Evolutionary conservation across 2,329 filamentous ascomycete genomes (phyloP), one percentile per base, ranked within the genome.

Genomic region (Aspergillus eucalypticola): DNA sequence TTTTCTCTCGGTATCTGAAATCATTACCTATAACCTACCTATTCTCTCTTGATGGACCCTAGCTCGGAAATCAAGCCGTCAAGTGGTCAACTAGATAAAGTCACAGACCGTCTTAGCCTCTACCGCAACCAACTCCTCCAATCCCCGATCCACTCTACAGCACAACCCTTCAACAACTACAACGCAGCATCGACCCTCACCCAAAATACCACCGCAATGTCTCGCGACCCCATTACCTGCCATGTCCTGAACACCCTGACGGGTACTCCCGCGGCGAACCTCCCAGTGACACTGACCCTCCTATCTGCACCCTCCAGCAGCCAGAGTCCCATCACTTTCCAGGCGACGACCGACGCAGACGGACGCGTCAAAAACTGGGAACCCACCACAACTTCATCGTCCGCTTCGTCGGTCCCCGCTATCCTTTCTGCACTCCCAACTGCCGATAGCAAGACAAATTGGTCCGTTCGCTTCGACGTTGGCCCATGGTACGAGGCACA

Each of bases 211-310:
- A 54, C 65, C 53, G 61, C 60, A 56, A 77, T 76, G 74, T 69
- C 74, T 60, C 76, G 75, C 67, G 77, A 80, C 60, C 79, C 79
- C 21, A 81, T 82, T 61, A 82, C 80, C 62, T 82, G 79, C 61
- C 80, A 82, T 64, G 77, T 79, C 57, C 79, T 85, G 52, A 82
- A 83, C 66, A 81, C 78, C 35, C 67, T 80, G 54, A 78, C 78
- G 50, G 77, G 78, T 51, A 78, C 77, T 8, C 76, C 79, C 8
- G 77, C 76, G 19, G 74, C 77, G 1, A 71, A 77, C 23, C 74
- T 85, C 19, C 78, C 79, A 29, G 83, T 84, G 65, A 79, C 77
- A 0, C 75, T 83, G 35, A 79, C 79, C 2, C 77, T 85, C 54
- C 78, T 97, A 67, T 76, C 79, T 62, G 17, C 50, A 11, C 44